A percentile compares a stretch with the other conserved stretches of the same genome.
Evolutionary conservation across 805 yeast species (phyloP).

Genomic region (Saccharomycopsis olivae): DNA sequence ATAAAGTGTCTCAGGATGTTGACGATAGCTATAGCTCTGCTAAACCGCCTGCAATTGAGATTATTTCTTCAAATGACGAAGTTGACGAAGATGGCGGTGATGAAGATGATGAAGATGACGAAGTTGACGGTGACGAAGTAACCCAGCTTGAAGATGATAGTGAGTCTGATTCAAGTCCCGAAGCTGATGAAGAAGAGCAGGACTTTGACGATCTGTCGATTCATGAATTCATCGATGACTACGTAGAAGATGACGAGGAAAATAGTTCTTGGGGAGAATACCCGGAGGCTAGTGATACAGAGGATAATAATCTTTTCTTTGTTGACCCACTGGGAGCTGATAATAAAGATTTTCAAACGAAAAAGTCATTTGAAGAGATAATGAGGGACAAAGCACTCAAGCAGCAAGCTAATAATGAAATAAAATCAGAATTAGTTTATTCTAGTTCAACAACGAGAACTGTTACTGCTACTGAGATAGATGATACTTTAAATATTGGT

Average conservation of each 20-base stretch:
- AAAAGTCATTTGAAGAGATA: background rate
- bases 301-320: background rate
- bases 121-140: conserved; percentile 14
- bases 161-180: conserved; percentile 9
- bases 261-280: background rate
- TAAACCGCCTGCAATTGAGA: too few species aligned
- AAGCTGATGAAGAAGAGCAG: conserved; percentile 1
- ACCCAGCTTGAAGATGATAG: conserved; percentile 26
- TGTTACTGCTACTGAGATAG: too few species aligned
- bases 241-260: conserved; percentile 8
- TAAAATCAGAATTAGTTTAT: too few species aligned
- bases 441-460: too few species aligned
- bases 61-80: background rate
- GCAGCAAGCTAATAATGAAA: too few species aligned
- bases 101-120: conserved; percentile 6
- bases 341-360: background rate
- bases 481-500: conserved; percentile 1
- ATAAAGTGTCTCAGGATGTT: too few species aligned
- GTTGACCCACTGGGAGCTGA: background rate
- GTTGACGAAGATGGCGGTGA: conserved; percentile 18
- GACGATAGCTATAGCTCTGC: too few species aligned
- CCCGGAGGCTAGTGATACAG: too few species aligned
- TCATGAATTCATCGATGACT: too few species aligned
- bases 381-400: too few species aligned
- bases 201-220: too few species aligned